phyloP scores from a whole-genome alignment of 805 yeast genomes.

The Ogataea corticis region DNA sequence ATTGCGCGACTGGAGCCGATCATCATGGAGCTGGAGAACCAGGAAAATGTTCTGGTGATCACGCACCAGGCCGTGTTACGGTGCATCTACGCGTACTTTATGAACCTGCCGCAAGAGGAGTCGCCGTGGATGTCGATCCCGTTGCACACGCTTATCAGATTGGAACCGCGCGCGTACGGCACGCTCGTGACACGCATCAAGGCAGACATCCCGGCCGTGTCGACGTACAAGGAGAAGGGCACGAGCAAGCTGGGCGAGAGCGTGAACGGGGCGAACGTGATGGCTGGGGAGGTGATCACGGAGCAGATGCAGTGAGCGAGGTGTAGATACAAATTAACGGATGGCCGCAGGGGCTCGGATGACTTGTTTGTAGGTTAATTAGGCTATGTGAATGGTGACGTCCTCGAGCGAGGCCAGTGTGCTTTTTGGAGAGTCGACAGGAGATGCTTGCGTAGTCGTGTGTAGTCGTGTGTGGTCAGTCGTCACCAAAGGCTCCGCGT shows the following conservation, averaged over 20 bases:
- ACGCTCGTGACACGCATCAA: slow-evolving; percentile 87
- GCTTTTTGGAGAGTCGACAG: not conserved
- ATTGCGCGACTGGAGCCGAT: slow-evolving; percentile 94
- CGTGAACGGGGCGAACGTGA: slow-evolving; percentile 36
- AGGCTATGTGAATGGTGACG: too few relatives aligned
- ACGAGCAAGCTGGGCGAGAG: slow-evolving; percentile 65
- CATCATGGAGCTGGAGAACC: slow-evolving; percentile 97
- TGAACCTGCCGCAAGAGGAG: slow-evolving; percentile 97
- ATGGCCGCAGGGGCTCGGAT: too few relatives aligned
- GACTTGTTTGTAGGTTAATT: too few relatives aligned
- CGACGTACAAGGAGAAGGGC: slow-evolving; percentile 95
- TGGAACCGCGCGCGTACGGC: slow-evolving; percentile 93
- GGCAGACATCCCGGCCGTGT: slow-evolving; percentile 97
- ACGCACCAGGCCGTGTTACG: slow-evolving; percentile 98
- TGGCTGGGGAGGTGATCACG: slow-evolving; percentile 52
- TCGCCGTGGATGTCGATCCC: slow-evolving; percentile 99
- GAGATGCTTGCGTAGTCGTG: too few relatives aligned
- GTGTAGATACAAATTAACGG: not conserved
- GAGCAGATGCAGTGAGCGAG: not conserved
- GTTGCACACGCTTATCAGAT: slow-evolving; percentile 86
- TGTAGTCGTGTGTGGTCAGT: not conserved
- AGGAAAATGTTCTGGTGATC: slow-evolving; percentile 90
- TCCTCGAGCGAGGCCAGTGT: too few relatives aligned
- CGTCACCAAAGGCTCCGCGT: too few relatives aligned
- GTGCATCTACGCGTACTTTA: slow-evolving; percentile 95